phyloP scores from a whole-genome alignment of 345 rosid genomes.

The Rhizophora apiculata region DNA sequence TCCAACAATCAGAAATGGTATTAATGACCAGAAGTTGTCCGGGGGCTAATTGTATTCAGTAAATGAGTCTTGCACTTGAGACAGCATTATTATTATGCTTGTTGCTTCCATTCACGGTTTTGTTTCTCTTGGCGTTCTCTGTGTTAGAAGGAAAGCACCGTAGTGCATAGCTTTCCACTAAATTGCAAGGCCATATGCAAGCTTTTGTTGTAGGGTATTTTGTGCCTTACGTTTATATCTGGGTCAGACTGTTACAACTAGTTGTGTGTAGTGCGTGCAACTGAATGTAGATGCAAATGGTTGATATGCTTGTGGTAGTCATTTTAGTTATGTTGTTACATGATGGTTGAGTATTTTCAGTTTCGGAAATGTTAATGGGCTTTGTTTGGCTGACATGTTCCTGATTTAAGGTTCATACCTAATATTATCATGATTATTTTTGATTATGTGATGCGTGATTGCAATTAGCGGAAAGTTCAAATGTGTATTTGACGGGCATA shows the following conservation, averaged over 20 bases:
- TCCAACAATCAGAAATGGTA: background rate
- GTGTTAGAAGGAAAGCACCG: constrained; percentile 14
- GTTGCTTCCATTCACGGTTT: background rate
- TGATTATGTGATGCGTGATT: too few species aligned
- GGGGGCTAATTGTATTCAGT: constrained; percentile 3
- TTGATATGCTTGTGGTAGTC: background rate
- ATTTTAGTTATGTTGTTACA: too few species aligned
- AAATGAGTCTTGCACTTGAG: background rate
- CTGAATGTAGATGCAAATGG: background rate
- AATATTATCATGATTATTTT: too few species aligned
- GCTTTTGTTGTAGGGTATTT: background rate
- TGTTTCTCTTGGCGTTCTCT: background rate
- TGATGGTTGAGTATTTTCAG: too few species aligned
- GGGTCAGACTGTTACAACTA: constrained; percentile 3
- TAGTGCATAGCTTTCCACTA: constrained; percentile 10
- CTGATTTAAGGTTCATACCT: too few species aligned
- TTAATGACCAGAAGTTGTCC: constrained; percentile 2
- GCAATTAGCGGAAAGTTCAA: too few species aligned
- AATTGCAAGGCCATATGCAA: background rate
- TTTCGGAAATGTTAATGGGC: too few species aligned
- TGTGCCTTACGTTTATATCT: constrained; percentile 1
- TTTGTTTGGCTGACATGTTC: too few species aligned
- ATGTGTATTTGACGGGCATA: too few species aligned
- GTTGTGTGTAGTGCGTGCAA: background rate
- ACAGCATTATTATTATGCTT: background rate